These are phyloP conservation scores for Coccomyxa sp. DNA, from an alignment of 139 green algal genomes.

Conservation along the genomic window DNA sequence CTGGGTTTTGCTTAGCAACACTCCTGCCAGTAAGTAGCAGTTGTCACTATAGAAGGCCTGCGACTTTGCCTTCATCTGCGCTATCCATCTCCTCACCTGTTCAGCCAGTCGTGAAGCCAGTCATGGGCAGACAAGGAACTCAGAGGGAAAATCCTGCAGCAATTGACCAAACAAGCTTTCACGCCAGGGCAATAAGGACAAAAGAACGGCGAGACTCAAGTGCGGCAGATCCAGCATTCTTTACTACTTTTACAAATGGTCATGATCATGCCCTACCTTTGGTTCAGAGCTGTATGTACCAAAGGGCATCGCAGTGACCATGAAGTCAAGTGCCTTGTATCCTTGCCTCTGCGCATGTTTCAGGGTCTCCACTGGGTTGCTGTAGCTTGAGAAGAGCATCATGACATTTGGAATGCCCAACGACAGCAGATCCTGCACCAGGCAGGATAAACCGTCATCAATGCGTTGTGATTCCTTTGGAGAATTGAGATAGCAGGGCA, in stretches of 20 bases:
- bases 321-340: constrained; percentile 35
- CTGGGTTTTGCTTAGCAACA: constrained; percentile 32
- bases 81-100: constrained; percentile 28
- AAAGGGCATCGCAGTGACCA: constrained; percentile 40
- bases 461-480: neutral
- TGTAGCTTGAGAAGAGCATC: constrained; percentile 41
- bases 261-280: constrained; percentile 18
- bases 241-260: neutral
- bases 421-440: constrained; percentile 38
- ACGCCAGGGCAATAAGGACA: neutral
- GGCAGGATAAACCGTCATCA: neutral
- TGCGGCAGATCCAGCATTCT: neutral
- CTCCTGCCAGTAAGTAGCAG: constrained; percentile 40
- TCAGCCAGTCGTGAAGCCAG: neutral
- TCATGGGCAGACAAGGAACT: neutral
- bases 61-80: constrained; percentile 23
- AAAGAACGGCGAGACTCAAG: neutral
- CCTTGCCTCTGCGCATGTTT: constrained; percentile 24
- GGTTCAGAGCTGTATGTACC: constrained; percentile 50
- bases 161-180: neutral
- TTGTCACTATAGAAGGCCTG: constrained; percentile 31
- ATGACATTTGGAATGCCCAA: constrained; percentile 32
- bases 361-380: constrained; percentile 38
- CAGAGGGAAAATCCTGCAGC: neutral
- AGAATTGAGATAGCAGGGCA: neutral